Evolutionary conservation across 257 asterid genomes (phyloP), one percentile per base, ranked within the genome.

Genomic region (Haberlea rhodopensis): DNA sequence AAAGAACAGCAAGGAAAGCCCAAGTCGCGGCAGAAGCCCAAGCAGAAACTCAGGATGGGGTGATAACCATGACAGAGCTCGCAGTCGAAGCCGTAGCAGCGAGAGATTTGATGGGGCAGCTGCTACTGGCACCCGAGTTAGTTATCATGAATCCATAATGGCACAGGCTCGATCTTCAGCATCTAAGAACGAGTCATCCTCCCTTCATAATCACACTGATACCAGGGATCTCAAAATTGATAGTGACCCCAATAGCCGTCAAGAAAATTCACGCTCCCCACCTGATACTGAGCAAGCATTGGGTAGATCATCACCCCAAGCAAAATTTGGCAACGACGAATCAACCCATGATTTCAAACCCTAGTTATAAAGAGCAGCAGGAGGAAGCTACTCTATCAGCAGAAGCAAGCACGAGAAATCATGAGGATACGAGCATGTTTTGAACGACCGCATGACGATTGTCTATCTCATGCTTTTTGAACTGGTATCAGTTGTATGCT

Each of bases 71-170:
- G 66, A 43, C 49, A 77, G 57, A 70, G 75, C 66, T 46, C 62
- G 73, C 19, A 80, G 83, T 43, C 19, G 51, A 43, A 43, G 51
- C 71, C 82, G 84, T 26, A 89, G 95, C 58, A 34, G 76, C 5
- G 91, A 83, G 57, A 81, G 95, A 77, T 83, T 78, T 62, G 75
- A 72, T 26, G 75, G 65, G 45, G 73, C 68, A 43, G 2, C 51
- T 27, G 80, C 77, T 55, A 68, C 78, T 8, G 29, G 40, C 32
- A 72, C 60, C 5, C 80, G 70, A 13, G 4, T 43, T 6, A 78
- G 85, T 67, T 87, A 82, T 59, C 92, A 85, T 32, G 94, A 90
- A 65, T 56, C 74, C 34, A 80, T 79, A 86, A 78, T 82, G 87
- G 76, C 62, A 43, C 19, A 70, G 54, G 37, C 69, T 20, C 71